Evolutionary conservation across 1,284 basidiomycete genomes (phyloP).

Genomic region (Coniophora puteana): DNA sequence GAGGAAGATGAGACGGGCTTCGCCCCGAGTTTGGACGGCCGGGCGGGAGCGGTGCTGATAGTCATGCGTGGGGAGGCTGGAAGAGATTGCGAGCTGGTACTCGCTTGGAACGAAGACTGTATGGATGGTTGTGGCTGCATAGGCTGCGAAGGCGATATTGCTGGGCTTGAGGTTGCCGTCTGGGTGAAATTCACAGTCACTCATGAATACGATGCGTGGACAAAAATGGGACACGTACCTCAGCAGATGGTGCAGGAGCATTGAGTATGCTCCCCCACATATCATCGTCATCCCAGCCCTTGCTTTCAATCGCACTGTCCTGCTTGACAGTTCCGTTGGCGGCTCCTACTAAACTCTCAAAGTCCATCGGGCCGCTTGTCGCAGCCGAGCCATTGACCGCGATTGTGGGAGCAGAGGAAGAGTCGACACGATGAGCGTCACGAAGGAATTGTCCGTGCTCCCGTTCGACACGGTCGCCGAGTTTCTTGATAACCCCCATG

Average conservation of each 20-base stretch:
- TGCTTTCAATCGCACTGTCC: constrained; percentile 39
- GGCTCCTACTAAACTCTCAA: constrained; percentile 70
- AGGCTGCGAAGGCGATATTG: constrained; percentile 13
- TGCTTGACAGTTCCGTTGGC: constrained; percentile 43
- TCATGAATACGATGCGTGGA: neutral
- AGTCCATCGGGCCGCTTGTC: constrained; percentile 49
- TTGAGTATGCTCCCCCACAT: constrained; percentile 75
- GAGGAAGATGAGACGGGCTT: constrained; percentile 32
- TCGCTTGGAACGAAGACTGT: constrained; percentile 26
- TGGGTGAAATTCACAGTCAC: constrained; percentile 4
- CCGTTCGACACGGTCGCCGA: constrained; percentile 78
- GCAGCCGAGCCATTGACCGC: constrained; percentile 30
- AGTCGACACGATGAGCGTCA: constrained; percentile 80
- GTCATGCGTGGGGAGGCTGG: constrained; percentile 36
- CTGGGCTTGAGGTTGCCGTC: constrained; percentile 7
- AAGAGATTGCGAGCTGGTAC: constrained; percentile 36
- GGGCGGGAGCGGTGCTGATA: constrained; percentile 21
- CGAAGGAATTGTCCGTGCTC: constrained; percentile 84
- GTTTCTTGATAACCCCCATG: constrained; percentile 74
- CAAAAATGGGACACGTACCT: constrained; percentile 15
- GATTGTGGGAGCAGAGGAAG: constrained; percentile 52
- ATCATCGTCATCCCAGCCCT: constrained; percentile 70
- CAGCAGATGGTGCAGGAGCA: constrained; percentile 24
- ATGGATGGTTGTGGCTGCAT: constrained; percentile 16
- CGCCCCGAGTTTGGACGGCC: constrained; percentile 37